phyloP scores from a whole-genome alignment of 192 early-diverging fungal species.

The Umbelopsis isabellina region DNA sequence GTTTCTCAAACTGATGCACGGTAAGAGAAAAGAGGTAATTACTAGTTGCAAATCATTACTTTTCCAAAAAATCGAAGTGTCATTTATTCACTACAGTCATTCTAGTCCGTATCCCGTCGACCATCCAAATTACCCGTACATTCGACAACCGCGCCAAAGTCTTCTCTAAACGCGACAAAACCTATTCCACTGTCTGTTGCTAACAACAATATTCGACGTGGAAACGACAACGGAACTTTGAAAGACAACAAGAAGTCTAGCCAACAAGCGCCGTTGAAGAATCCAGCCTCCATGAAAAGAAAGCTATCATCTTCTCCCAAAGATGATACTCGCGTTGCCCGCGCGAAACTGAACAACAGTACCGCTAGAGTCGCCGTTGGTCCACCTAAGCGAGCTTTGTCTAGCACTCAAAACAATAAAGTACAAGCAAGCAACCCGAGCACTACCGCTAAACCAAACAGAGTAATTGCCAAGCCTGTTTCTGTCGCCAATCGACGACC shows the following conservation, averaged over 20 bases:
- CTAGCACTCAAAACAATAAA: neutral
- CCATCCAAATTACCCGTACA: conserved; percentile 6
- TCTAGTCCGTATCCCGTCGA: neutral
- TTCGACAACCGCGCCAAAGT: neutral
- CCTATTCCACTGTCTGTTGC: conserved; percentile 1
- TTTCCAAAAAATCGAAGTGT: neutral
- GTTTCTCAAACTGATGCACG: conserved; percentile 8
- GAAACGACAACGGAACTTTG: neutral
- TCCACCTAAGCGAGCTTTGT: neutral
- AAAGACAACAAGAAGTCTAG: neutral
- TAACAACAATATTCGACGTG: conserved; percentile 5
- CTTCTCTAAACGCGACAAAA: conserved; percentile 3
- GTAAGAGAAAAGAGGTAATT: neutral
- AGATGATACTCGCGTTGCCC: neutral
- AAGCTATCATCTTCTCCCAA: conserved; percentile 3
- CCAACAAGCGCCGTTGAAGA: neutral
- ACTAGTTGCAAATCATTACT: neutral
- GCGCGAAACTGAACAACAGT: conserved; percentile 13
- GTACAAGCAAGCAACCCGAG: neutral
- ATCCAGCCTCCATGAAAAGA: conserved; percentile 9
- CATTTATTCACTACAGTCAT: neutral
- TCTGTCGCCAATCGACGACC: conserved; percentile 1
- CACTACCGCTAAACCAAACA: neutral
- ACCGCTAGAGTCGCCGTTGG: neutral
- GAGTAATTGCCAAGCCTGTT: neutral